Evolutionary conservation across 2,329 filamentous ascomycete species (phyloP).

Genomic region (Trichothecium roseum): DNA sequence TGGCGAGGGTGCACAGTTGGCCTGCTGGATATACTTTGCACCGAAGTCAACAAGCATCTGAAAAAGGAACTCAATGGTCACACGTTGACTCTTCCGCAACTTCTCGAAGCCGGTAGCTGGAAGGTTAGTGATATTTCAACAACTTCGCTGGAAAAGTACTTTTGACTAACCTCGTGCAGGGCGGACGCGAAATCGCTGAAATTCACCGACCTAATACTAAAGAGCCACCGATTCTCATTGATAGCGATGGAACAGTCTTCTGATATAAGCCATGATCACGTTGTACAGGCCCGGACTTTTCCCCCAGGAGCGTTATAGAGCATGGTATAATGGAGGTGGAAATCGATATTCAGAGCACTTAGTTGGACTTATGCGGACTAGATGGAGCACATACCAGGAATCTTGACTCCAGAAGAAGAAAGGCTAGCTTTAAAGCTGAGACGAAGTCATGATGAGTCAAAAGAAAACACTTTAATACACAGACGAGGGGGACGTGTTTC

Average conservation of each 20-base stretch:
- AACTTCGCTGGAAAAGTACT: not conserved
- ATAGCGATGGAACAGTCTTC: slow-evolving; percentile 94
- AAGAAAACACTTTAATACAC: too few species aligned
- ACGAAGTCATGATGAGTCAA: too few species aligned
- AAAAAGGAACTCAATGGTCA: slow-evolving; percentile 53
- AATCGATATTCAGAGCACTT: too few species aligned
- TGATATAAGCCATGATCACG: too few species aligned
- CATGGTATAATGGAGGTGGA: too few species aligned
- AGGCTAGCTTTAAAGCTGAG: too few species aligned
- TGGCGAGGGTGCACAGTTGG: slow-evolving; percentile 56
- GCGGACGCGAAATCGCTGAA: slow-evolving; percentile 90
- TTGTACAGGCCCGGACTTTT: not conserved
- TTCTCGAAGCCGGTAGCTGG: slow-evolving; percentile 95
- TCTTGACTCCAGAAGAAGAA: too few species aligned
- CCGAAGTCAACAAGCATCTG: slow-evolving; percentile 51
- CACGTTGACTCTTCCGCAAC: slow-evolving; percentile 71
- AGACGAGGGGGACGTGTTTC: too few species aligned
- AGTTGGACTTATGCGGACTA: not conserved
- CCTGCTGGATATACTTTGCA: slow-evolving; percentile 43
- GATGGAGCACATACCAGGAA: too few species aligned
- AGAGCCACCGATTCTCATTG: slow-evolving; percentile 90
- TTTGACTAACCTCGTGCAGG: slow-evolving; percentile 33
- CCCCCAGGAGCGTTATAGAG: not conserved
- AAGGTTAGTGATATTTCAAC: slow-evolving; percentile 53
- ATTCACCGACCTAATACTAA: slow-evolving; percentile 93